Evolutionary conservation across 805 yeast genomes (phyloP).

Genomic region (Wickerhamiella azymoides): DNA sequence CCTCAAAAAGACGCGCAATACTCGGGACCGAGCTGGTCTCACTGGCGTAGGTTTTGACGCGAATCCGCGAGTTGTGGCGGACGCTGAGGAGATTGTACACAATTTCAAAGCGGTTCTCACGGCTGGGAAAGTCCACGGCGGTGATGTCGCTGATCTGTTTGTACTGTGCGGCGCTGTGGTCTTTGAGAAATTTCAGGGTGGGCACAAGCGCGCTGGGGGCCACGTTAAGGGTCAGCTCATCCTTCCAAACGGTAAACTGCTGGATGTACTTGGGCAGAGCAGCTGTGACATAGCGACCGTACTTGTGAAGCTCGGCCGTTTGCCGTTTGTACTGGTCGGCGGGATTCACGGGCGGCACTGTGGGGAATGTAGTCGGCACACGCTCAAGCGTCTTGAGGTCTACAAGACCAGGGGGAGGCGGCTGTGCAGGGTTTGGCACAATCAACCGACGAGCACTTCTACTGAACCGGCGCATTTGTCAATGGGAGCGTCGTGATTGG

Average conservation of each 20-base stretch:
- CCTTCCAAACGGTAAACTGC: slow-evolving; percentile 82
- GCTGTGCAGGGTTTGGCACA: slow-evolving; percentile 6
- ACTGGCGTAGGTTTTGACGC: slow-evolving; percentile 78
- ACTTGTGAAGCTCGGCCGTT: slow-evolving; percentile 60
- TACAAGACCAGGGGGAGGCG: neutral
- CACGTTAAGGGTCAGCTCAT: slow-evolving; percentile 61
- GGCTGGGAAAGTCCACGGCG: slow-evolving; percentile 74
- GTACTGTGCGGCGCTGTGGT: slow-evolving; percentile 72
- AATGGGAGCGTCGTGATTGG: neutral
- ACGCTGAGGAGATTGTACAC: slow-evolving; percentile 71
- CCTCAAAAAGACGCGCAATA: slow-evolving; percentile 54
- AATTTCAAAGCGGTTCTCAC: slow-evolving; percentile 74
- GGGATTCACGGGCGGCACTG: slow-evolving; percentile 54
- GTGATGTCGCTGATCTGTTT: slow-evolving; percentile 69
- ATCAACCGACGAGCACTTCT: slow-evolving; percentile 7
- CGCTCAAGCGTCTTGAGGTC: slow-evolving; percentile 6
- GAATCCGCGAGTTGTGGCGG: slow-evolving; percentile 72
- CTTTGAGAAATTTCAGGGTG: slow-evolving; percentile 51
- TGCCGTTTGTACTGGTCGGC: slow-evolving; percentile 58
- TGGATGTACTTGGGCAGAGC: slow-evolving; percentile 72
- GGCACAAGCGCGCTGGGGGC: slow-evolving; percentile 67
- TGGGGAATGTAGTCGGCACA: slow-evolving; percentile 4
- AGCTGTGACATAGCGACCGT: slow-evolving; percentile 65
- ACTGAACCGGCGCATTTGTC: slow-evolving; percentile 7
- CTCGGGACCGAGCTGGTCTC: slow-evolving; percentile 76